Base-by-base conservation (phyloP, 495 filamentous ascomycete genomes). In the Penicillium paradoxum region DNA sequence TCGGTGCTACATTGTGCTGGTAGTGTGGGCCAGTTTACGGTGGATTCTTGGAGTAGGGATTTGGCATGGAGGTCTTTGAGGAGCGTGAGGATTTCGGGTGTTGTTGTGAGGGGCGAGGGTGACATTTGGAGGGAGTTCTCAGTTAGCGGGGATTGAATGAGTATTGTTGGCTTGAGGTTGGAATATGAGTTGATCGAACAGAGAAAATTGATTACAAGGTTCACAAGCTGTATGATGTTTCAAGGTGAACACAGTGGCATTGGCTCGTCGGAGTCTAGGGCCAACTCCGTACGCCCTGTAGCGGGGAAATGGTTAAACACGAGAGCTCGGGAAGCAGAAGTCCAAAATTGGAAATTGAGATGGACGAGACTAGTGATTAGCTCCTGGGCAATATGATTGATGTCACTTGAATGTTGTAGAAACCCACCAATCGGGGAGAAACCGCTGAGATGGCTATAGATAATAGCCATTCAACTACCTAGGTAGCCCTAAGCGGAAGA, bases 41-140 rank as follows among this genome's bases (percentile, higher is more conserved):
- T 47, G 13, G 64, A 52, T 53, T 71, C 68, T 52, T 71, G 68
- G 40, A 49, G 47, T 11, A 65, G 53, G 6, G 69, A 70, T 41
- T 56, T 48, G n/a, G 46, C 42, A 47, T 72, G 67, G 21, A 72
- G 59, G 32, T 51, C 34, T 19, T 51, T 22, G n/a, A 71, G 60
- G 32, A 67, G 53, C 2, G 45, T 8, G 17, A 56, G 54, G 37
- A 69, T 46, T 11, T 64, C 52, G 3, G 50, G 34, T 14, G 62
- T 39, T 44, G 57, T 53, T 24, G 32, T 36, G 15, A 64, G 42
- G 4, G 60, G 54, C 13, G 57, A 52, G 11, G 57, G 55, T 9
- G 58, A 41, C 60, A 64, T 64, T 30, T 36, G 45, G 38, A 2
- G 6, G 6, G 11, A 4, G 27, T 14, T 32, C 3, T 37, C 10